These are phyloP conservation scores for Dissophora ornata DNA, from an alignment of 192 early-diverging fungal species.

Conservation along the genomic window DNA sequence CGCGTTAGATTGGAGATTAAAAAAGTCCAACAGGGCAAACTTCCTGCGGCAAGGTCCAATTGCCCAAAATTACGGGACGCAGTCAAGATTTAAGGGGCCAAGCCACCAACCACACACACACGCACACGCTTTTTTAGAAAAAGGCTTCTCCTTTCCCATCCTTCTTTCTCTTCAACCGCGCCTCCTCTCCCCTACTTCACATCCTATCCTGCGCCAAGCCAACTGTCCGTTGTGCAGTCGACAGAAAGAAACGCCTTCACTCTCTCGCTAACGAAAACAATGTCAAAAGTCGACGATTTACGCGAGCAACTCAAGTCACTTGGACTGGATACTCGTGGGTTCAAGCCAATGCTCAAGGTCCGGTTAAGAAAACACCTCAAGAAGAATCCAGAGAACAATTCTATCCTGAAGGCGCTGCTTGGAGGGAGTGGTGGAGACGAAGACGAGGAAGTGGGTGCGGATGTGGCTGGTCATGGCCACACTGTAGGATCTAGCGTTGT, in stretches of 20 bases:
- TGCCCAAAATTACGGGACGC: neutral
- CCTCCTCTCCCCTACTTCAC: constrained; percentile 1
- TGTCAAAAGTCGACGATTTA: constrained; percentile 13
- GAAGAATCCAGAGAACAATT: constrained; percentile 1
- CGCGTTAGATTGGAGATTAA: no score
- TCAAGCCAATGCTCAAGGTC: constrained; percentile 57
- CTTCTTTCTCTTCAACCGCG: neutral
- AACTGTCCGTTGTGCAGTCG: no score
- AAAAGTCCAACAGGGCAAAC: no score
- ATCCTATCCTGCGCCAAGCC: no score
- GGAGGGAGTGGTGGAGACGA: constrained; percentile 9
- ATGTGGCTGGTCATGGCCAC: no score
- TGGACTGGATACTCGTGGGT: constrained; percentile 59
- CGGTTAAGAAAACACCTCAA: constrained; percentile 58
- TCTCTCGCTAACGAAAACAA: no score
- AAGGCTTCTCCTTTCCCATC: no score
- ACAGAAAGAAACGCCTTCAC: no score
- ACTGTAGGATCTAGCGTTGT: no score
- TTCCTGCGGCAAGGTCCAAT: constrained; percentile 4
- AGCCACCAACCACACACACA: neutral
- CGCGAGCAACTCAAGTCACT: constrained; percentile 52
- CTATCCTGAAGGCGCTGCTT: neutral
- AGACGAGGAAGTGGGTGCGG: neutral
- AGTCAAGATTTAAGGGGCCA: neutral
- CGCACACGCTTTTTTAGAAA: neutral